These are phyloP conservation scores for Entonaema liquescens DNA, from an alignment of 495 filamentous ascomycete genomes.

Conservation along the genomic window DNA sequence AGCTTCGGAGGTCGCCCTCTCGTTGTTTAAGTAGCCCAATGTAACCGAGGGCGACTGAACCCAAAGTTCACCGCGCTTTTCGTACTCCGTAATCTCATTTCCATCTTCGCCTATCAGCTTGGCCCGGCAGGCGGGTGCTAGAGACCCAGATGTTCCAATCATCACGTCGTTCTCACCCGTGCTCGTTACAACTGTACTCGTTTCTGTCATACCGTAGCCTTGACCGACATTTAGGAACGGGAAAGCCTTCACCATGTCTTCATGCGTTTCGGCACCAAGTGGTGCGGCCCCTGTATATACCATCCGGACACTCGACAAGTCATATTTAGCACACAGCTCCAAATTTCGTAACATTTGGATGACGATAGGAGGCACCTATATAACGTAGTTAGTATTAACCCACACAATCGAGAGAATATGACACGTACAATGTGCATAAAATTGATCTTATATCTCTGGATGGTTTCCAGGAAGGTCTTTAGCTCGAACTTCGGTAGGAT, in stretches of 20 bases:
- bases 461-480: slow-evolving; percentile 66
- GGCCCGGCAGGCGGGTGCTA: slow-evolving; percentile 72
- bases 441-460: slow-evolving; percentile 78
- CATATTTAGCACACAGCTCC: slow-evolving; percentile 70
- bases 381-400: background rate
- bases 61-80: slow-evolving; percentile 82
- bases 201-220: slow-evolving; percentile 89
- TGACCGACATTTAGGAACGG: slow-evolving; percentile 76
- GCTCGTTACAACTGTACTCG: slow-evolving; percentile 74
- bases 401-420: background rate
- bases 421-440: slow-evolving; percentile 70
- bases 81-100: slow-evolving; percentile 76
- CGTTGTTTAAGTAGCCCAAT: slow-evolving; percentile 86
- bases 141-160: slow-evolving; percentile 75
- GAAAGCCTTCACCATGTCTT: slow-evolving; percentile 69
- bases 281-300: slow-evolving; percentile 88
- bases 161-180: slow-evolving; percentile 73
- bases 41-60: slow-evolving; percentile 80
- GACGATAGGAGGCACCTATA: slow-evolving; percentile 84
- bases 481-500: slow-evolving; percentile 90
- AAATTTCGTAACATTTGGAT: slow-evolving; percentile 78
- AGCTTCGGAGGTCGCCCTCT: slow-evolving; percentile 81
- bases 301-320: slow-evolving; percentile 72
- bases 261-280: slow-evolving; percentile 78
- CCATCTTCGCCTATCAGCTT: slow-evolving; percentile 79